Evolutionary conservation across 1,139 yeast genomes (phyloP).

Genomic region (Candida gigantensis): DNA sequence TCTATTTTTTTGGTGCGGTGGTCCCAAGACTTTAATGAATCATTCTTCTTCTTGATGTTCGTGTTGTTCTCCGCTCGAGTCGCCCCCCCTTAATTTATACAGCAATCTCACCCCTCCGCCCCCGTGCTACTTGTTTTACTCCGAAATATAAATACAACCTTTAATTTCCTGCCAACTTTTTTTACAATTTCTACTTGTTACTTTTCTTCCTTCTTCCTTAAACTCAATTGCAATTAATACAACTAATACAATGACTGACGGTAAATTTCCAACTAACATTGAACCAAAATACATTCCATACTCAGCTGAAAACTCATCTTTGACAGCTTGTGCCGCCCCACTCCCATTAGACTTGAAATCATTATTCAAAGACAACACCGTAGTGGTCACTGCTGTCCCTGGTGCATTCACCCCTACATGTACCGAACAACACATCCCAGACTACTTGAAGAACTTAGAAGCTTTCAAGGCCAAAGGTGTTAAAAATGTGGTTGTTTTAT

Average conservation of each 20-base stretch:
- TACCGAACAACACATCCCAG: slow-evolving; percentile 80
- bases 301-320: slow-evolving; percentile 40
- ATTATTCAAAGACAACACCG: slow-evolving; percentile 51
- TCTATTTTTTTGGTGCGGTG: no score
- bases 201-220: not conserved
- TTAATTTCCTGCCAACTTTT: no score
- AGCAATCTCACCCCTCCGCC: not conserved
- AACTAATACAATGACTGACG: slow-evolving; percentile 1
- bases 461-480: slow-evolving; percentile 69
- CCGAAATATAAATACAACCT: not conserved
- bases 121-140: not conserved
- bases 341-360: slow-evolving; percentile 49
- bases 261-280: slow-evolving; percentile 51
- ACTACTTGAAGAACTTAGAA: slow-evolving; percentile 52
- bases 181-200: not conserved
- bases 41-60: not conserved
- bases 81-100: not conserved
- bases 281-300: slow-evolving; percentile 60
- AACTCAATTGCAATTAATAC: not conserved
- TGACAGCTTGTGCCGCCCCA: slow-evolving; percentile 59
- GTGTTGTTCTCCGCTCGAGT: not conserved
- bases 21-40: no score
- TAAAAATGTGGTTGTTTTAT: slow-evolving; percentile 66
- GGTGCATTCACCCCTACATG: slow-evolving; percentile 94
- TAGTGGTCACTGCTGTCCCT: slow-evolving; percentile 79